These are phyloP conservation scores for Plectranthus barbatus DNA, from an alignment of 257 asterid species.

Conservation along the genomic window DNA sequence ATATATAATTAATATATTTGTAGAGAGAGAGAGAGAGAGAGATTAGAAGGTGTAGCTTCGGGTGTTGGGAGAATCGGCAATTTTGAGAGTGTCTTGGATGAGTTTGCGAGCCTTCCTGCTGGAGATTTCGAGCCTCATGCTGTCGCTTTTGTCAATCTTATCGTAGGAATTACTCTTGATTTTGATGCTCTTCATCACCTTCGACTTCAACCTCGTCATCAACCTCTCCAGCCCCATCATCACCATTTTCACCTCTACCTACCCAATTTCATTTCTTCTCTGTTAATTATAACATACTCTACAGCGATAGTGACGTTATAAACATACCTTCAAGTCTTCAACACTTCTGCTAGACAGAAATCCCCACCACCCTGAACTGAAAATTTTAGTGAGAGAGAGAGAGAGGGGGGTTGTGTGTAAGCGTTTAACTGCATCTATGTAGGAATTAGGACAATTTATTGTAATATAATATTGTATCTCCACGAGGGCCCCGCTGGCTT, in stretches of 20 bases:
- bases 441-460: background rate
- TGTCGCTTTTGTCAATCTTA: constrained; percentile 77
- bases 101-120: constrained; percentile 78
- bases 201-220: background rate
- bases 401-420: background rate
- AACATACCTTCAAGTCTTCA: no score
- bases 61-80: constrained; percentile 79
- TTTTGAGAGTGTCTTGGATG: constrained; percentile 55
- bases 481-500: background rate
- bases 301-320: no score
- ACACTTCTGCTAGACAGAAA: background rate
- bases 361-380: background rate
- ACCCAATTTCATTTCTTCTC: no score
- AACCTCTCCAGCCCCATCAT: constrained; percentile 9
- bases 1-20: no score
- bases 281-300: no score
- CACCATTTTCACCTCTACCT: background rate
- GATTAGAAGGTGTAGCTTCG: constrained; percentile 42
- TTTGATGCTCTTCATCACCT: background rate
- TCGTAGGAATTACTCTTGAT: background rate
- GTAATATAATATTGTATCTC: background rate
- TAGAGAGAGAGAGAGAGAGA: background rate
- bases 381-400: background rate
- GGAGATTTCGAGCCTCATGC: constrained; percentile 74
- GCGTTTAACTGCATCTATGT: background rate